Conservation (phyloP, 1,284 basidiomycete genomes). For the Moniliophthora roreri region DNA sequence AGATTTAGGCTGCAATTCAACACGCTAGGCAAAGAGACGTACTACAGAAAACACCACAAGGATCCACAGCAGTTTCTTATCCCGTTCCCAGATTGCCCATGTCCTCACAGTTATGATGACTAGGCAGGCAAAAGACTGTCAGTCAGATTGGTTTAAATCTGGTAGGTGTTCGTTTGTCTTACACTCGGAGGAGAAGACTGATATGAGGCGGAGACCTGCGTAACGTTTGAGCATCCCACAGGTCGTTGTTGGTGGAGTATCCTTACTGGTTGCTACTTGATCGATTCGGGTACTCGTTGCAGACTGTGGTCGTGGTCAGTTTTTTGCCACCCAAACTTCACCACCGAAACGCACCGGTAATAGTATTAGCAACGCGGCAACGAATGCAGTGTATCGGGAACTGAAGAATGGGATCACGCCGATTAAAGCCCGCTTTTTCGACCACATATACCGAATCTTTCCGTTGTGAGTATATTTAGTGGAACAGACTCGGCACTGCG, state of each 20-base stretch:
- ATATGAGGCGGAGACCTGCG: constrained; percentile 17
- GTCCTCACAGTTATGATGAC: constrained; percentile 18
- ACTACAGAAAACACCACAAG: constrained; percentile 11
- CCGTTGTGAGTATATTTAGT: neutral
- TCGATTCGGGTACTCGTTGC: constrained; percentile 1
- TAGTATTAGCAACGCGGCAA: constrained; percentile 13
- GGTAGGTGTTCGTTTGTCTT: neutral
- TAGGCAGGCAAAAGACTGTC: neutral
- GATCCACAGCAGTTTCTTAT: constrained; percentile 8
- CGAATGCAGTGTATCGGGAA: constrained; percentile 20
- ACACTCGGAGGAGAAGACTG: constrained; percentile 23
- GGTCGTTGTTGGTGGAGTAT: neutral
- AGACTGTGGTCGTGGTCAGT: neutral
- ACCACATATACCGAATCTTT: constrained; percentile 18
- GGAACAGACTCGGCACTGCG: neutral
- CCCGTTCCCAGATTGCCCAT: constrained; percentile 20
- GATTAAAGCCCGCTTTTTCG: constrained; percentile 12
- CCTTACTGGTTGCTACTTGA: constrained; percentile 17
- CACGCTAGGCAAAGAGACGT: neutral
- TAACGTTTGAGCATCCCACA: neutral
- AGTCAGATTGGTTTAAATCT: neutral
- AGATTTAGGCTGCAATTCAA: neutral
- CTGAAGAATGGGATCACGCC: constrained; percentile 15
- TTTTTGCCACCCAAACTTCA: neutral
- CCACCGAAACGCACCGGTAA: constrained; percentile 11